Evolutionary conservation across 371 early-diverging fungal species (phyloP).

Genomic region (Mucor indicus): DNA sequence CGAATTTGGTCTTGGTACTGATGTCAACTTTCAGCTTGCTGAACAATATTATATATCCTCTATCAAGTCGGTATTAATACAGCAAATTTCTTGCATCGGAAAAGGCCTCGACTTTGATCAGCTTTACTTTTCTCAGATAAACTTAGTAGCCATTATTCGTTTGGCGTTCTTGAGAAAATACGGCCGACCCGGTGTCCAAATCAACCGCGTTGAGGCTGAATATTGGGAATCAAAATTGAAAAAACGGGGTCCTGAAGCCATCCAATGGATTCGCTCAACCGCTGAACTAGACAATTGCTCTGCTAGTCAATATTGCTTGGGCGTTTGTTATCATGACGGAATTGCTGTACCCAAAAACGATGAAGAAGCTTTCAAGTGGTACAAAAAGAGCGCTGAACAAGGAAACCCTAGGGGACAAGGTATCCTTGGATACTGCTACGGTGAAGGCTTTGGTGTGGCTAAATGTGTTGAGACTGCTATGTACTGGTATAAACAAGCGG

Average conservation of each 20-base stretch:
- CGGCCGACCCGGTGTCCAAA: conserved; percentile 72
- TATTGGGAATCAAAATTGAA: conserved; percentile 47
- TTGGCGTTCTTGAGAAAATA: conserved; percentile 75
- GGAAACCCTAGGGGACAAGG: conserved; percentile 67
- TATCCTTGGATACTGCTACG: conserved; percentile 72
- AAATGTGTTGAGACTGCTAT: conserved; percentile 66
- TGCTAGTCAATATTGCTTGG: conserved; percentile 58
- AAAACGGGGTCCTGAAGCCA: conserved; percentile 15
- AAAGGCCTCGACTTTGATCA: not conserved
- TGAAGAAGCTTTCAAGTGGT: conserved; percentile 59
- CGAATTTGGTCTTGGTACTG: conserved; percentile 79
- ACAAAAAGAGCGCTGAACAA: conserved; percentile 63
- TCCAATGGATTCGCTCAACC: conserved; percentile 56
- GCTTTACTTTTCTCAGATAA: not conserved
- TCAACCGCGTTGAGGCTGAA: conserved; percentile 70
- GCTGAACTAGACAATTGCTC: conserved; percentile 46
- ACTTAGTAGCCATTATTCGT: conserved; percentile 60
- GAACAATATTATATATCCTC: conserved; percentile 58
- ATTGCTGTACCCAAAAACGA: conserved; percentile 59
- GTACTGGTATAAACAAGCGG: conserved; percentile 67
- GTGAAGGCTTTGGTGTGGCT: conserved; percentile 78
- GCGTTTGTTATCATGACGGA: conserved; percentile 75
- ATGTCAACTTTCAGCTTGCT: conserved; percentile 50
- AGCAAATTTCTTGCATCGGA: not conserved
- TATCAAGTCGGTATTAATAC: conserved; percentile 1